phyloP scores from a whole-genome alignment of 805 yeast species.

The Maudiozyma barnettii region DNA sequence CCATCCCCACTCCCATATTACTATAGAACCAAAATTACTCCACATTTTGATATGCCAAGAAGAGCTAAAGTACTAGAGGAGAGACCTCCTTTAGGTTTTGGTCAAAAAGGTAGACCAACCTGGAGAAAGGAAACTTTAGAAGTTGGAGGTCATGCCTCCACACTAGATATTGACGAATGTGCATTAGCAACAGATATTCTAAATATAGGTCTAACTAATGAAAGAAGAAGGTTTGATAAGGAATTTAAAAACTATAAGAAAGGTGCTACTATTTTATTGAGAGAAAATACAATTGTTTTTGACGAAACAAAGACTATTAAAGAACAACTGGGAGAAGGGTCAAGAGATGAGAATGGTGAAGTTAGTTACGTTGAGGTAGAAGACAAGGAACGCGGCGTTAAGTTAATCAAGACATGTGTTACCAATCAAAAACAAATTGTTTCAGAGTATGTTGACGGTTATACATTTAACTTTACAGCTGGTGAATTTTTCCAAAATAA shows the following conservation, averaged over 20 bases:
- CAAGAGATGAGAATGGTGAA: conserved; percentile 34
- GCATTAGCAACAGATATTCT: conserved; percentile 76
- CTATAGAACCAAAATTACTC: conserved; percentile 90
- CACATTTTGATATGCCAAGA: conserved; percentile 82
- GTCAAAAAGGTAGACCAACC: conserved; percentile 67
- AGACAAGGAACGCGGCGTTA: conserved; percentile 23
- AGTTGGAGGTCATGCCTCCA: conserved; percentile 50
- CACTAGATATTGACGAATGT: conserved; percentile 91
- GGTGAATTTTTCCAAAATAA: conserved; percentile 96
- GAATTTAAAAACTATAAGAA: conserved; percentile 44
- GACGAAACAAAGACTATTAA: conserved; percentile 20
- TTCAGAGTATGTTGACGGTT: conserved; percentile 64
- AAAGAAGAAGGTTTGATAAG: conserved; percentile 46
- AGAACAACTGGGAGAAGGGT: conserved; percentile 36
- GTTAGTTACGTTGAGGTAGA: conserved; percentile 30
- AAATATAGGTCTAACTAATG: conserved; percentile 62
- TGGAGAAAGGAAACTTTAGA: conserved; percentile 44
- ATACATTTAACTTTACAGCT: conserved; percentile 78
- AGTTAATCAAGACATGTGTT: conserved; percentile 57
- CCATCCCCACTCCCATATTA: conserved; percentile 67
- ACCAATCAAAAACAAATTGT: conserved; percentile 73
- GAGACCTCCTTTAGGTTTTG: conserved; percentile 80
- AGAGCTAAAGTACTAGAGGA: conserved; percentile 33
- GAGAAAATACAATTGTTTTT: conserved; percentile 58
- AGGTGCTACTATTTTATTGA: conserved; percentile 78